phyloP scores from a whole-genome alignment of 371 early-diverging fungal genomes.

The Mucor indicus region DNA sequence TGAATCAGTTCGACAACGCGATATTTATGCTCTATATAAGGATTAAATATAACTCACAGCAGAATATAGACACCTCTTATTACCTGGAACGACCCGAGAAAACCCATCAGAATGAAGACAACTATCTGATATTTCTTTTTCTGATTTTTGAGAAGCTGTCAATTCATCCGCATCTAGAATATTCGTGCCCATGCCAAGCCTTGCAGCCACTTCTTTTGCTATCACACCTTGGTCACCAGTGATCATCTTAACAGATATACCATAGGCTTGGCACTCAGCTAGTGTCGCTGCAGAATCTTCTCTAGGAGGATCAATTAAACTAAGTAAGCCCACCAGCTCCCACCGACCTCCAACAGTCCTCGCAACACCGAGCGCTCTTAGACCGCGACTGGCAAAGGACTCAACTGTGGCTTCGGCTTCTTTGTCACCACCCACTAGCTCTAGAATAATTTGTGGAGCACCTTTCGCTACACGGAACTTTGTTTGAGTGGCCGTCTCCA shows the following conservation, averaged over 20 bases:
- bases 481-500: conserved; percentile 67
- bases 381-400: conserved; percentile 66
- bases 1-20: conserved; percentile 58
- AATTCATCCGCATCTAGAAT: conserved; percentile 66
- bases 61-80: background rate
- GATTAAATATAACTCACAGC: too few relatives aligned
- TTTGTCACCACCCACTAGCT: conserved; percentile 55
- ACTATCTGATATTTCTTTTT: conserved; percentile 70
- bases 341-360: conserved; percentile 55
- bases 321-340: conserved; percentile 59
- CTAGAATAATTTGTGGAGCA: conserved; percentile 59
- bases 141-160: conserved; percentile 54
- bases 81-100: conserved; percentile 77
- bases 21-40: conserved; percentile 63
- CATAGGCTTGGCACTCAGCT: conserved; percentile 70
- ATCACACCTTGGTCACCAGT: conserved; percentile 89
- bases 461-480: conserved; percentile 65
- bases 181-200: conserved; percentile 59
- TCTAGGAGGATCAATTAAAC: conserved; percentile 84
- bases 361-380: conserved; percentile 70
- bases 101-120: conserved; percentile 75
- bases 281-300: conserved; percentile 75
- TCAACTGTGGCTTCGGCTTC: conserved; percentile 52
- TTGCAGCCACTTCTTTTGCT: conserved; percentile 74
- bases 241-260: conserved; percentile 89